Evolutionary conservation across 768 basidiomycete species (phyloP), one percentile per base, ranked within the genome.

Genomic region (Imleria badia): DNA sequence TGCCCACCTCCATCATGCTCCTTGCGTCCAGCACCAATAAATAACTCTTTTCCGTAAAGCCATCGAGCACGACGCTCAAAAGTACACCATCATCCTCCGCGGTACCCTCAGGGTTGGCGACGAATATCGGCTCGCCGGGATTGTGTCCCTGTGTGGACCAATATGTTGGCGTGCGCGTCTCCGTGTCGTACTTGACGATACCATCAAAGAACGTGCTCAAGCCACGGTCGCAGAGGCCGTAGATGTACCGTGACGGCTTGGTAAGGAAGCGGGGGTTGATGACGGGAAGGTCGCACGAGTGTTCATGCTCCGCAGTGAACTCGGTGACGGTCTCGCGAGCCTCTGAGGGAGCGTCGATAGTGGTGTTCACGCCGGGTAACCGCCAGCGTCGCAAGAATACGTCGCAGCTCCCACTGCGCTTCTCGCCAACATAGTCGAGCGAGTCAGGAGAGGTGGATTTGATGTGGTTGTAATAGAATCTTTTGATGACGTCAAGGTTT

Each of bases 111-210:
- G 75, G 72, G n/a, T 69, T 43, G 1, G 65, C 47, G 12, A 74
- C 64, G 31, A 76, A 76, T 38, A 76, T 71, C 17, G 75, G 70
- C 57, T 76, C 74, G 14, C 73, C 66, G 6, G 74, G 68, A 11
- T 48, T 72, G 39, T 72, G 68, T 26, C 66, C 69, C 9, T 65
- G 48, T 1, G 59, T 50, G 10, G 53, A 62, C 73, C 74, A 74
- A 26, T 65, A 58, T 10, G 50, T 63, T 12, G 66, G 54, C 20
- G 35, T 52, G n/a, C 54, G 54, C 11, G 63, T 51, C 48, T 62
- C 53, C 55, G 54, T 66, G 55, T 75, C 72, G 26, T 76, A 66
- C 56, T 76, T 75, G 60, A 74, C 64, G 39, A 75, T 40, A 3
- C 68, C 61, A 34, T 76, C 72, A 45, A 64, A 63, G 55, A 75